These are phyloP conservation scores for Sclerotinia subarctica DNA, from an alignment of 2,329 filamentous ascomycete species.

Conservation along the genomic window DNA sequence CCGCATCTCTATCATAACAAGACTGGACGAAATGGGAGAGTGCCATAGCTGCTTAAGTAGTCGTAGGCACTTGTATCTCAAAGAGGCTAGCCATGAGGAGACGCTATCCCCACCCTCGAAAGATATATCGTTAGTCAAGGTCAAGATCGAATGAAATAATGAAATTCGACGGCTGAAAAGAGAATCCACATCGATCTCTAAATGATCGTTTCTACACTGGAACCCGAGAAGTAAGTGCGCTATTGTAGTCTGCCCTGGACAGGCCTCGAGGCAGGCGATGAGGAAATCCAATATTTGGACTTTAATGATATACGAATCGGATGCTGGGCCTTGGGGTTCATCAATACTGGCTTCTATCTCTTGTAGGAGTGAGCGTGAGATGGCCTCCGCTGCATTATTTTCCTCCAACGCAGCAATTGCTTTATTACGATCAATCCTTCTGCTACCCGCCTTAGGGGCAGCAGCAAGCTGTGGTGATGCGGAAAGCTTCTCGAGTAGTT, in stretches of 20 bases:
- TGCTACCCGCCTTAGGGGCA: constrained; percentile 27
- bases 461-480: constrained; percentile 62
- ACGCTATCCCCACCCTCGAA: constrained; percentile 53
- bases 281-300: constrained; percentile 82
- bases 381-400: constrained; percentile 69
- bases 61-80: constrained; percentile 67
- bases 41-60: constrained; percentile 81
- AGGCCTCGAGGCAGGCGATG: constrained; percentile 71
- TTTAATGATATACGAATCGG: constrained; percentile 77
- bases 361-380: constrained; percentile 67
- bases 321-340: constrained; percentile 64
- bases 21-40: constrained; percentile 70
- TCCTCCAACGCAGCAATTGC: constrained; percentile 80
- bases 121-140: constrained; percentile 67
- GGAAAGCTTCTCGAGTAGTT: constrained; percentile 80
- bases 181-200: constrained; percentile 66
- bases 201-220: constrained; percentile 65
- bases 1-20: constrained; percentile 77
- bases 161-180: constrained; percentile 70
- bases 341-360: constrained; percentile 70
- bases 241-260: constrained; percentile 75
- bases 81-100: constrained; percentile 63
- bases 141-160: constrained; percentile 78
- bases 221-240: constrained; percentile 92
- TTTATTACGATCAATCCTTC: constrained; percentile 64